Evolutionary conservation across 179 eudicot genomes (phyloP), one percentile per base, ranked within the genome.

Genomic region (Patellifolia procumbens): DNA sequence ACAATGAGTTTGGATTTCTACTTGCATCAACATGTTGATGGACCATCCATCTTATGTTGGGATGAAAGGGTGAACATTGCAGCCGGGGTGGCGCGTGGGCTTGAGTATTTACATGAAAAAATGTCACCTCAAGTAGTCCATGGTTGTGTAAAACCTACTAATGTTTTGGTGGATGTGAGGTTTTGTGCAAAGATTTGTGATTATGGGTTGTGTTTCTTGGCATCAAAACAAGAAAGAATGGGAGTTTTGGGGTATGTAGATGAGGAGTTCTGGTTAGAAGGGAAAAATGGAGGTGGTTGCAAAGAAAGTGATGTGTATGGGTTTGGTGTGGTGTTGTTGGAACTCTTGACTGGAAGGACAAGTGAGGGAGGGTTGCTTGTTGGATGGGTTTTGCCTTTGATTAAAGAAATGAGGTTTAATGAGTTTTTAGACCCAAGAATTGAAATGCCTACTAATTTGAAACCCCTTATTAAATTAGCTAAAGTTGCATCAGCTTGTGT

Each of bases 271-370:
- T 87, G 92, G 97, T 72, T 39, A 61, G 66, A 49, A 45, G 74
- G 71, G 62, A 46, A 31, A 72, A 77, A 60, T 55, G 82, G 73
- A 22, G 89, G 96, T 37, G 85, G 78, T 78, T 83, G 96, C 22
- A 94, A 87, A 79, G 98, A 91, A 70, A 83, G 94, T 80, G 98
- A 94, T 87, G 91, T 94, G 32, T 92, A 86, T 85, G 97, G 92
- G 66, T 80, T 94, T 72, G 98, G 98, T 77, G 93, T 92, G 46
- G 89, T 92, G 79, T 76, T 91, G 85, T 76, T 94, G 70, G 98
- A 94, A 87, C 72, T 94, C 56, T 86, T 94, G 80, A 91, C 87
- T 82, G 98, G 98, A 20, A 87, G 88, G 78, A 85, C 74, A 72
- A 81, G 88, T 85, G 91, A 89, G 15, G 83, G 74, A 55, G 91